A percentile compares a stretch with the other conserved stretches of the same genome.
phyloP scores from a whole-genome alignment of 176 grass and related monocot species.

The Paspalum vaginatum region DNA sequence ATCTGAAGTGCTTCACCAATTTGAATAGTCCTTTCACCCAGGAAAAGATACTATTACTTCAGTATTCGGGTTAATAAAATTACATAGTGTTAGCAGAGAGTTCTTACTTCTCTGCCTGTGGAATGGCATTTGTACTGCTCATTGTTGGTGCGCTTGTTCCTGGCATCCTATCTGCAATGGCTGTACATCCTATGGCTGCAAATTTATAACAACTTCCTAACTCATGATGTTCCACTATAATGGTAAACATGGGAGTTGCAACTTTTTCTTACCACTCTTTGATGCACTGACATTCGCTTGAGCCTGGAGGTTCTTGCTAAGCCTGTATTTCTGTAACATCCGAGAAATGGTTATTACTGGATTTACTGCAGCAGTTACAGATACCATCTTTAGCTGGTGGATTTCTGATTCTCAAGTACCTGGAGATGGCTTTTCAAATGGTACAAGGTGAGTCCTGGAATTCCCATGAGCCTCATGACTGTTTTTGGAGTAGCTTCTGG shows the following conservation, averaged over 20 bases:
- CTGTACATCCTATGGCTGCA: slow-evolving; percentile 58
- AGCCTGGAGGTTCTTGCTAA: slow-evolving; percentile 90
- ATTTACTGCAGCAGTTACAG: slow-evolving; percentile 31
- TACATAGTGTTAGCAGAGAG: slow-evolving; percentile 30
- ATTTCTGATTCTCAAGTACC: slow-evolving; percentile 55
- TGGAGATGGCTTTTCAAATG: slow-evolving; percentile 98
- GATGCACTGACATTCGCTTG: slow-evolving; percentile 64
- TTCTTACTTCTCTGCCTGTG: slow-evolving; percentile 86
- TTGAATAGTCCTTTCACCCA: slow-evolving; percentile 73
- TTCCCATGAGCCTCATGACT: slow-evolving; percentile 97
- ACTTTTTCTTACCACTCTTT: slow-evolving; percentile 61
- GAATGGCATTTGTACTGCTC: slow-evolving; percentile 55
- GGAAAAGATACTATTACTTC: slow-evolving; percentile 44
- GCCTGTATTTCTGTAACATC: slow-evolving; percentile 85
- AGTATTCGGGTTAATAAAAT: slow-evolving; percentile 41
- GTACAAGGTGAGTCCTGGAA: slow-evolving; percentile 96
- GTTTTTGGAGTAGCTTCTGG: slow-evolving; percentile 97
- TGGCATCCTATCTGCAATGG: slow-evolving; percentile 50
- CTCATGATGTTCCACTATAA: slow-evolving; percentile 23
- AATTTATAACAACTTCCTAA: slow-evolving; percentile 26
- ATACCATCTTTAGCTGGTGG: slow-evolving; percentile 28
- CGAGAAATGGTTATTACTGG: slow-evolving; percentile 35
- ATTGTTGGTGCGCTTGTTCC: slow-evolving; percentile 51
- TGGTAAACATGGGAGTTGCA: slow-evolving; percentile 36
- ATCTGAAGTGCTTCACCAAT: slow-evolving; percentile 92